Evolutionary conservation across 2,329 filamentous ascomycete species (phyloP), one percentile per base, ranked within the genome.

Genomic region (Scleromitrula shiraiana): DNA sequence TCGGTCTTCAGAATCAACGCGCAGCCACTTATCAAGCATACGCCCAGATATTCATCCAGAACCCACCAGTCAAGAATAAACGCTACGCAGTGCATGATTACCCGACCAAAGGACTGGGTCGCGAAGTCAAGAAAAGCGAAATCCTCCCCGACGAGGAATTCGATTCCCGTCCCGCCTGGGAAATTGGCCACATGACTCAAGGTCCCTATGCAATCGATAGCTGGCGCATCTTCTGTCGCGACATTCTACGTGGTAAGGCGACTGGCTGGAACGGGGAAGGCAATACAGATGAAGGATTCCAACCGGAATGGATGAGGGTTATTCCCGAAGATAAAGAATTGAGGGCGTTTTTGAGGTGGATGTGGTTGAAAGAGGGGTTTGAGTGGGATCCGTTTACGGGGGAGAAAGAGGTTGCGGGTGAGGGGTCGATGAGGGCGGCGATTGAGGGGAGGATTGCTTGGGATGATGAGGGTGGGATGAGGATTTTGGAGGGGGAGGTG

Each of bases 221-320:
- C 61, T 96, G 88, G 86, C 80, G 90, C 3, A 95, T 96, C 54
- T 96, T 96, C 65, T 95, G 88, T 63, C 79, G 90, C 2, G 90
- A 96, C 63, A 72, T 75, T 26, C 65, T 95, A 20, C 76, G 89
- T 7, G 83, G 80, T 0, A 65, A 81, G 15, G 79, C 83, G 1
- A 63, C 67, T 8, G 78, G 82, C 53, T 88, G 83, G 77, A 82
- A 80, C 58, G 85, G 84, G 1, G 70, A 67, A 62, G 76, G 56
- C 51, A 81, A 79, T 58, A 84, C 83, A 2, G 70, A 67, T 62
- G 76, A 56, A 53, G 46, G 45, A 2, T 88, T 90, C 61, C 82
- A 88, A 58, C 87, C 88, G 0, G 90, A 96, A 65, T 96, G 90
- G 90, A 93, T 89, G 75, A 77, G 87, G 3, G 88, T 95, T 1